Percentiles rank a stretch among this genome's conserved stretches.
These are phyloP conservation scores for Hymenoscyphus salicellus DNA, from an alignment of 2,329 filamentous ascomycete genomes.

Conservation along the genomic window DNA sequence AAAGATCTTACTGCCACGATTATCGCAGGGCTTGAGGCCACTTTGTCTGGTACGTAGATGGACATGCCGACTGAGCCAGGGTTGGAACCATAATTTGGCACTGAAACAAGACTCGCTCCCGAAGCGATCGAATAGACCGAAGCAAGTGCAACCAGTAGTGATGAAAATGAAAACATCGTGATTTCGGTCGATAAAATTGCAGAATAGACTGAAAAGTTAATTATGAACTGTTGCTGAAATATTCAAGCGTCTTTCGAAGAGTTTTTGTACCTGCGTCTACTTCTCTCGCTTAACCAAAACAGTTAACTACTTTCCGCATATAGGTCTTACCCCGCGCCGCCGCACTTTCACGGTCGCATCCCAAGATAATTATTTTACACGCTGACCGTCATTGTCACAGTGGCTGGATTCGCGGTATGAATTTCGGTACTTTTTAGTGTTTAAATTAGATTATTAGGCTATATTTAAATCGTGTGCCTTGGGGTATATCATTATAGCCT, in stretches of 20 bases:
- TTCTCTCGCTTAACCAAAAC: neutral
- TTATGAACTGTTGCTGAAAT: neutral
- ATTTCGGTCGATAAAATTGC: neutral
- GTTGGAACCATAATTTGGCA: neutral
- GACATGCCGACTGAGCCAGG: neutral
- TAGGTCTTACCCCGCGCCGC: neutral
- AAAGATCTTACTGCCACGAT: slow-evolving; percentile 5
- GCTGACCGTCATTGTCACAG: no score
- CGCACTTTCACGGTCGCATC: neutral
- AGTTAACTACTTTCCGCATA: neutral
- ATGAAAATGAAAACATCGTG: neutral
- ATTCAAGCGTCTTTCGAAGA: neutral
- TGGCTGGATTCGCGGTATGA: no score
- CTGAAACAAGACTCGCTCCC: neutral
- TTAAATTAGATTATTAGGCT: no score
- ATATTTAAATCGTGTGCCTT: no score
- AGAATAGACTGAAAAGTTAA: neutral
- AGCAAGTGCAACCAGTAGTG: neutral
- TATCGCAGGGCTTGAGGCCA: slow-evolving; percentile 1
- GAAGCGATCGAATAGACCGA: neutral
- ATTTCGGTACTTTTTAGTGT: no score
- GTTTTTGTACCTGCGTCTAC: neutral
- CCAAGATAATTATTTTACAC: no score
- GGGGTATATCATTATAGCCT: no score
- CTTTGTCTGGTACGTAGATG: slow-evolving; percentile 7